Evolutionary conservation across 768 basidiomycete species (phyloP).

Genomic region (Serpula lacrymans): DNA sequence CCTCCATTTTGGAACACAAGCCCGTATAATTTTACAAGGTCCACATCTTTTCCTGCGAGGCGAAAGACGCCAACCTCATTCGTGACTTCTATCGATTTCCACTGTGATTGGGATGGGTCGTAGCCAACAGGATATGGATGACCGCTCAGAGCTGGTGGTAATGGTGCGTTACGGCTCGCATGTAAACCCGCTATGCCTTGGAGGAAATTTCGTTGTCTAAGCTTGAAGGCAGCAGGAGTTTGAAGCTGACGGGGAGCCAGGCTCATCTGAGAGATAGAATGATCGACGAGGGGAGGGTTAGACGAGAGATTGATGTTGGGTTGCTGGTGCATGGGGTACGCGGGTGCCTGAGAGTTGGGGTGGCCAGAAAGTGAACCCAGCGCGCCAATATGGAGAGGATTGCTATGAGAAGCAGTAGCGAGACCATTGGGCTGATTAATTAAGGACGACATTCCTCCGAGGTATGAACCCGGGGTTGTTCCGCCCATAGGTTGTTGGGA

Average conservation of each 20-base stretch:
- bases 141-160: conserved; percentile 74
- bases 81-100: conserved; percentile 64
- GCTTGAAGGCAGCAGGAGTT: conserved; percentile 39
- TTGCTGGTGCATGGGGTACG: conserved; percentile 34
- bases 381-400: conserved; percentile 38
- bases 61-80: conserved; percentile 60
- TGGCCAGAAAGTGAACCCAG: conserved; percentile 30
- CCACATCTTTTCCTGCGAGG: conserved; percentile 70
- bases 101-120: conserved; percentile 60
- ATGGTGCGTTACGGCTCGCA: conserved; percentile 53
- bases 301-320: conserved; percentile 28
- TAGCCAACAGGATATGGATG: conserved; percentile 51
- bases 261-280: conserved; percentile 38
- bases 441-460: conserved; percentile 52
- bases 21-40: conserved; percentile 72
- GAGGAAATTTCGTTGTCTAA: conserved; percentile 60
- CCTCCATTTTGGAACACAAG: conserved; percentile 62
- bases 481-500: conserved; percentile 39
- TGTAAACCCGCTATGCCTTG: conserved; percentile 57
- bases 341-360: conserved; percentile 44
- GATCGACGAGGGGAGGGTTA: conserved; percentile 42
- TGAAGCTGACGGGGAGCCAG: conserved; percentile 34
- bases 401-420: conserved; percentile 38
- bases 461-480: conserved; percentile 66
- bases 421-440: conserved; percentile 26